Evolutionary conservation across 441 rosid species (phyloP).

Genomic region (Brassica hybrid): DNA sequence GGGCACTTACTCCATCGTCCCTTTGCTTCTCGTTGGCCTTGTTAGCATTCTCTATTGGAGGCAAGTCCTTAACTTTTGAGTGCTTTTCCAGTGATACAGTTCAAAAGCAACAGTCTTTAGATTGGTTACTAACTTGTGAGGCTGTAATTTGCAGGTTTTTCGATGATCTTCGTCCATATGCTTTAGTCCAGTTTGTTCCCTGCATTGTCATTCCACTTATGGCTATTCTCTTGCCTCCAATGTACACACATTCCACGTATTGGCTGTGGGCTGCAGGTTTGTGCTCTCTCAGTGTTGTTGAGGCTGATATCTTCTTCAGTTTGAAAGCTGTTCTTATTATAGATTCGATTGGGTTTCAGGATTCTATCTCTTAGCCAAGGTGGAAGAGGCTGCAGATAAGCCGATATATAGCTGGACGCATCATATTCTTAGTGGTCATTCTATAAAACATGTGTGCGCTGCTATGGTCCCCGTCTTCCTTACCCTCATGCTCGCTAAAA

Average conservation of each 20-base stretch:
- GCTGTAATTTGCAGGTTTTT: slow-evolving; percentile 58
- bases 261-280: slow-evolving; percentile 99
- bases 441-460: slow-evolving; percentile 87
- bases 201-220: slow-evolving; percentile 87
- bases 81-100: too few species aligned
- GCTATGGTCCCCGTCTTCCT: slow-evolving; percentile 96
- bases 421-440: slow-evolving; percentile 85
- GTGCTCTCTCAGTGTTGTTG: too few species aligned
- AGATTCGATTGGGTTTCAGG: slow-evolving; percentile 43
- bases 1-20: slow-evolving; percentile 75
- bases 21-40: slow-evolving; percentile 76
- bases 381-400: slow-evolving; percentile 92
- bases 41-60: slow-evolving; percentile 91
- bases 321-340: slow-evolving; percentile 27
- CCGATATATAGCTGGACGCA: slow-evolving; percentile 77
- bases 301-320: neutral
- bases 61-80: too few species aligned
- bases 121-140: slow-evolving; percentile 2
- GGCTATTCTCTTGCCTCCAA: slow-evolving; percentile 92
- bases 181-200: slow-evolving; percentile 83
- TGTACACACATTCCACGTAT: slow-evolving; percentile 92
- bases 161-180: slow-evolving; percentile 92
- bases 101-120: too few species aligned
- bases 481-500: slow-evolving; percentile 88
- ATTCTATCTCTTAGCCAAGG: slow-evolving; percentile 85